These are phyloP conservation scores for Phytopythium ostracodes DNA, from an alignment of 352 stramenopile genomes.

Conservation along the genomic window DNA sequence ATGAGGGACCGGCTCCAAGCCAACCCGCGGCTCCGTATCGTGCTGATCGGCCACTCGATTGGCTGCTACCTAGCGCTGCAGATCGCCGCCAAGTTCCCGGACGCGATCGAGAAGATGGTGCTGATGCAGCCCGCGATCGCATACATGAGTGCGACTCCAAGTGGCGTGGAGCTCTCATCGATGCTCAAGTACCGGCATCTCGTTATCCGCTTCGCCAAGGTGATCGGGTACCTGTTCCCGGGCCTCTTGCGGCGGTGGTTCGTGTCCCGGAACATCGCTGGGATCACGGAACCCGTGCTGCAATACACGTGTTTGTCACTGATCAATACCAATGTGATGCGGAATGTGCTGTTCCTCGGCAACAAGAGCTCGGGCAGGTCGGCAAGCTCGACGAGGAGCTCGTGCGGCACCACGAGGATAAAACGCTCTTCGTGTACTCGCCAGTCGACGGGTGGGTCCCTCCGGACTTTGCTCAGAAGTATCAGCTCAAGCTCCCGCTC, in stretches of 20 bases:
- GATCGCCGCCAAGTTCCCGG: constrained; percentile 45
- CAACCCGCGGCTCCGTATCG: constrained; percentile 39
- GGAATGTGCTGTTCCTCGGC: constrained; percentile 59
- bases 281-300: constrained; percentile 31
- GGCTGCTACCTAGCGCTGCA: constrained; percentile 53
- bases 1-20: constrained; percentile 29
- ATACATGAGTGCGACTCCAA: constrained; percentile 44
- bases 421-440: constrained; percentile 67
- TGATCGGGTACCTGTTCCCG: constrained; percentile 40
- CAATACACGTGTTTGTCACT: constrained; percentile 48
- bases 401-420: constrained; percentile 36
- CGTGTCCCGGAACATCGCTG: constrained; percentile 30
- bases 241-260: constrained; percentile 36
- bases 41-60: constrained; percentile 69
- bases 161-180: constrained; percentile 41
- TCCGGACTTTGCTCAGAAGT: constrained; percentile 47
- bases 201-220: constrained; percentile 25
- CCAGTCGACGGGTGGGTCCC: constrained; percentile 64
- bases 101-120: constrained; percentile 53
- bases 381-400: constrained; percentile 37
- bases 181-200: constrained; percentile 38
- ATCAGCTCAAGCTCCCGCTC: constrained; percentile 40
- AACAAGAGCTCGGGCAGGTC: constrained; percentile 56
- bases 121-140: constrained; percentile 70
- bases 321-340: constrained; percentile 47